Base-by-base conservation (phyloP, 371 early-diverging fungal species). In the Nosema muscidifuracis region DNA sequence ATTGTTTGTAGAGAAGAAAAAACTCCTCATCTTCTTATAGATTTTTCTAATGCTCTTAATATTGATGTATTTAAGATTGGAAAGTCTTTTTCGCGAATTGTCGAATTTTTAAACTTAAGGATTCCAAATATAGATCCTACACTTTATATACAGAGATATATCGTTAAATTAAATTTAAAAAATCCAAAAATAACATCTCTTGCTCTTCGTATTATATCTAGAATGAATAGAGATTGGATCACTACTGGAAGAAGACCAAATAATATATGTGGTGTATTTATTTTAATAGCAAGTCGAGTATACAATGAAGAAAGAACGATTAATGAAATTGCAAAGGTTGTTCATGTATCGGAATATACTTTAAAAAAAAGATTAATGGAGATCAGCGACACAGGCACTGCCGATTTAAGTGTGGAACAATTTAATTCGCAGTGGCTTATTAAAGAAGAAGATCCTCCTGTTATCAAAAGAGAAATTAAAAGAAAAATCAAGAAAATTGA, bases 181-280 rank as follows among this genome's bases (percentile, higher is more conserved):
- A 90, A 91, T 64, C 88, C 89, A 74, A 67, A 69, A 47, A 72
- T 83, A 89, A 87, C 88, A 12, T 79, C 85, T 30, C 91, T 92
- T 73, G 91, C 95, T 0, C 82, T 89, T 22, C 87, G 92, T 18
- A 80, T 98, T 16, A 90, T 93, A 1, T 87, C 88, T 63, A 87
- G 99, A 56, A 94, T 98, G 96, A 90, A 92, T 63, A 86, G 94
- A 56, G 97, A 97, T 85, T 98, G 97, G 96, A 93, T 98, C 65
- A 85, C 88, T 50, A 88, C 87, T 0, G 99, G 99, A 47, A 87
- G 99, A 76, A 86, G 93, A 18, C 97, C 97, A 7, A 89, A 93
- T n/a, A 97, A 96, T 76, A 88, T 97, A 34, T 98, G 99, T 84
- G 99, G 94, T 31, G 97, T 96, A 83, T 87, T 84, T 65, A 80